Evolutionary conservation across 495 filamentous ascomycete species (phyloP).

Genomic region (Recurvomyces mirabilis): DNA sequence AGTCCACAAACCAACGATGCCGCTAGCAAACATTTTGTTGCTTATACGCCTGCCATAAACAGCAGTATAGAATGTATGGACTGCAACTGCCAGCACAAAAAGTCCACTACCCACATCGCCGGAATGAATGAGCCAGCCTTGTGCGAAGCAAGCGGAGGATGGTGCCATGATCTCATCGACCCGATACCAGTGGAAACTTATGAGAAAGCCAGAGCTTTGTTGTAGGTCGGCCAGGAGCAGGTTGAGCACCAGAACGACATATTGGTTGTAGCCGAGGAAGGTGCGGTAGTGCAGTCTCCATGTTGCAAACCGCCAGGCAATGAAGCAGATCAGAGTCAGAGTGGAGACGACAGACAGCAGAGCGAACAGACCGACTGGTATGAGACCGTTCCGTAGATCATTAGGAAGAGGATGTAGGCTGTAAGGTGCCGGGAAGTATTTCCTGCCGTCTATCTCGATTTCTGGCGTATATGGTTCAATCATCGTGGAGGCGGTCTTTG

Average conservation of each 20-base stretch:
- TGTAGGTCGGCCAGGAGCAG: constrained; percentile 64
- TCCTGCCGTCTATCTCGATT: constrained; percentile 9
- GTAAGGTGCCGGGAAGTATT: constrained; percentile 27
- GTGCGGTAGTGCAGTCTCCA: constrained; percentile 28
- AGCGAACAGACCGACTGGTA: constrained; percentile 24
- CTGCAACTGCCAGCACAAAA: constrained; percentile 43
- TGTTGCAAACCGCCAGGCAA: constrained; percentile 26
- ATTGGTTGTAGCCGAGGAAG: constrained; percentile 51
- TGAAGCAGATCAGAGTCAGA: constrained; percentile 24
- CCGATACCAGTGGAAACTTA: constrained; percentile 51
- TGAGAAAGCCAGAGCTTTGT: constrained; percentile 55
- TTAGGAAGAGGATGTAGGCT: constrained; percentile 24
- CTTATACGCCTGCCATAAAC: constrained; percentile 48
- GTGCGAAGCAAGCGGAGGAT: constrained; percentile 48
- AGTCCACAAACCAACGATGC: constrained; percentile 44
- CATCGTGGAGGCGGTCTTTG: no score
- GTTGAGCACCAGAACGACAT: constrained; percentile 62
- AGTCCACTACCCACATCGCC: constrained; percentile 60
- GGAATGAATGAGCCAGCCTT: constrained; percentile 60
- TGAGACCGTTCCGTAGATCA: constrained; percentile 20
- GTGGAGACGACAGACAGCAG: constrained; percentile 26
- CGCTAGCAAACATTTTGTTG: constrained; percentile 40
- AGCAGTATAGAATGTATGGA: constrained; percentile 49
- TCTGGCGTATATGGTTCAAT: constrained; percentile 12
- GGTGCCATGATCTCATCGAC: constrained; percentile 46